These are phyloP conservation scores for Ilyonectria sp. DNA, from an alignment of 2,329 filamentous ascomycete species.

Conservation along the genomic window DNA sequence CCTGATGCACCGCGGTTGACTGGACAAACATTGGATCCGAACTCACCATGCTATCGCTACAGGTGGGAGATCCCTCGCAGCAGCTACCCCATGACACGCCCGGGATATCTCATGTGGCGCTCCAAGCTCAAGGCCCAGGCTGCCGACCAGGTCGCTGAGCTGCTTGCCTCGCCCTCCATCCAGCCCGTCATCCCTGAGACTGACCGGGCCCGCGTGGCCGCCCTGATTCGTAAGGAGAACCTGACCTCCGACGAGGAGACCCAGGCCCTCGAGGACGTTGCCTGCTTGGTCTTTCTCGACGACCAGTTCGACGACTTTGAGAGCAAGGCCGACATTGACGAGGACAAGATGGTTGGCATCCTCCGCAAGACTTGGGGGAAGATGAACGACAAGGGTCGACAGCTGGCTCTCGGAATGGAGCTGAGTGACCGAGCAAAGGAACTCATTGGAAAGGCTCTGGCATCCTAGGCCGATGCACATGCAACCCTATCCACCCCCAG, in stretches of 20 bases:
- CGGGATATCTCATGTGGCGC: slow-evolving; percentile 87
- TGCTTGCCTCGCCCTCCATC: slow-evolving; percentile 60
- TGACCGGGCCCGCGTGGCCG: slow-evolving; percentile 74
- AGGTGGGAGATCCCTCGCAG: slow-evolving; percentile 85
- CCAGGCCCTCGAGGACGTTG: slow-evolving; percentile 86
- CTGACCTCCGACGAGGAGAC: slow-evolving; percentile 73
- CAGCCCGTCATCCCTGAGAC: slow-evolving; percentile 58
- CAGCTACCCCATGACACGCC: slow-evolving; percentile 80
- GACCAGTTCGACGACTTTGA: slow-evolving; percentile 90
- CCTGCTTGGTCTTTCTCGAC: slow-evolving; percentile 89
- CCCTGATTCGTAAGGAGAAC: slow-evolving; percentile 85
- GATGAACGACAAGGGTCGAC: slow-evolving; percentile 76
- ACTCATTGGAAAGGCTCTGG: slow-evolving; percentile 76
- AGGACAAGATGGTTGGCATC: slow-evolving; percentile 82
- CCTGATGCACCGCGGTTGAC: neutral
- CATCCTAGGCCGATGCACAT: slow-evolving; percentile 25
- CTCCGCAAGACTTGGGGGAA: slow-evolving; percentile 83
- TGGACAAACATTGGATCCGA: neutral
- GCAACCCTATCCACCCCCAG: neutral
- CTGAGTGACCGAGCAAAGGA: slow-evolving; percentile 74
- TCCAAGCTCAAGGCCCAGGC: slow-evolving; percentile 80
- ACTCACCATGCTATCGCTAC: slow-evolving; percentile 12
- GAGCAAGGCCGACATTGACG: slow-evolving; percentile 74
- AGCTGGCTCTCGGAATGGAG: slow-evolving; percentile 76
- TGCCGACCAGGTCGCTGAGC: slow-evolving; percentile 67